Evolutionary conservation across 2,329 filamentous ascomycete genomes (phyloP).

Genomic region (Neofusicoccum umdonicola): DNA sequence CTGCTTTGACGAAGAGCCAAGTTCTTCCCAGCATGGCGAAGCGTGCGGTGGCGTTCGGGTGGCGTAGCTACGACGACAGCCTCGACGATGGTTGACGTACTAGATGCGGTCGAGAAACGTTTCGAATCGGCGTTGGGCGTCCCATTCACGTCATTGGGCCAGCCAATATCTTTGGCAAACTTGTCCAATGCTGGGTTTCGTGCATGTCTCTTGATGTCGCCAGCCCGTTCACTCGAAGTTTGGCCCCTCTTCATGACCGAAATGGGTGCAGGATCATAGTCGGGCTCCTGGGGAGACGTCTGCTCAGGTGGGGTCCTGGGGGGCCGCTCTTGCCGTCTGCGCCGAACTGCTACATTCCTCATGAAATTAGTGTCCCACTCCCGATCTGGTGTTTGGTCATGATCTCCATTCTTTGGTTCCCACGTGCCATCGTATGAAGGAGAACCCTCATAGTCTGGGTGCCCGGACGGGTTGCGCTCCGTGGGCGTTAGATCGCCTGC

Average conservation of each 20-base stretch:
- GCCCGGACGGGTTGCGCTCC: constrained; percentile 19
- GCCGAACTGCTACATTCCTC: constrained; percentile 40
- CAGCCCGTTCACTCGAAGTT: constrained; percentile 33
- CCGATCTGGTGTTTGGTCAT: constrained; percentile 30
- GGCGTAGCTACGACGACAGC: constrained; percentile 55
- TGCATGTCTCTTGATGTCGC: constrained; percentile 31
- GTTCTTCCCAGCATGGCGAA: constrained; percentile 56
- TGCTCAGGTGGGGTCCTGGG: constrained; percentile 26
- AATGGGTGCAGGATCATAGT: not conserved
- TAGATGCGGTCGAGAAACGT: constrained; percentile 52
- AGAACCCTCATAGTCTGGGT: not conserved
- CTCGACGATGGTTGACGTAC: constrained; percentile 54
- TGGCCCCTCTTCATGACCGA: constrained; percentile 9
- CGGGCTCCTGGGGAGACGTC: constrained; percentile 15
- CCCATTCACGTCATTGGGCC: constrained; percentile 40
- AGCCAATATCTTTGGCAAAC: constrained; percentile 51
- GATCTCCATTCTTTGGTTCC: constrained; percentile 1
- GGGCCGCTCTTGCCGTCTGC: constrained; percentile 31
- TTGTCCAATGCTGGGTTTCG: constrained; percentile 44
- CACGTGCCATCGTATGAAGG: not conserved
- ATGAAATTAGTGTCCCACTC: constrained; percentile 42
- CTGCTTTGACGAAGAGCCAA: constrained; percentile 48
- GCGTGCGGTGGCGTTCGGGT: constrained; percentile 42
- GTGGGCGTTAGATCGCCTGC: constrained; percentile 34
- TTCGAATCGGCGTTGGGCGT: constrained; percentile 33